Percentiles rank a stretch among this genome's conserved stretches.
Evolutionary conservation across 1,284 basidiomycete species (phyloP).

Genomic region (Farysia itapuensis): DNA sequence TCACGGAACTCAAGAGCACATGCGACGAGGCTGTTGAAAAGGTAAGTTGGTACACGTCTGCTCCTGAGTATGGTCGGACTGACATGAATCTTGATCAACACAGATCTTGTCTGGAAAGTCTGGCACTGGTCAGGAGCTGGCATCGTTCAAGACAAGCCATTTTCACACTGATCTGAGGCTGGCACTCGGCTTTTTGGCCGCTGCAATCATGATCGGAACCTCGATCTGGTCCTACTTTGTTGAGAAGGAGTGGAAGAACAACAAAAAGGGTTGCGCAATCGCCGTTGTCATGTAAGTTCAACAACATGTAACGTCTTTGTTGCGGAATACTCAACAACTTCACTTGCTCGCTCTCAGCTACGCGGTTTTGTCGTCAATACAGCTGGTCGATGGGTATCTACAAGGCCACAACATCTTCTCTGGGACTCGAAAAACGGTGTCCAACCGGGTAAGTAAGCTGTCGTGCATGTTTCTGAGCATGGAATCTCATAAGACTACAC

Average conservation of each 20-base stretch:
- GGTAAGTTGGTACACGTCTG: constrained; percentile 4
- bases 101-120: constrained; percentile 16
- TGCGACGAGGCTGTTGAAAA: constrained; percentile 54
- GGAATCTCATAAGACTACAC: not conserved
- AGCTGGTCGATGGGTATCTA: constrained; percentile 35
- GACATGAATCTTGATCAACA: too few species aligned
- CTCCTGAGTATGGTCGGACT: too few species aligned
- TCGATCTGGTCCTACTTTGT: constrained; percentile 49
- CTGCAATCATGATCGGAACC: constrained; percentile 51
- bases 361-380: constrained; percentile 24
- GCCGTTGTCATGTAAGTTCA: constrained; percentile 40
- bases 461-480: not conserved
- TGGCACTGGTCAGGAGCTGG: constrained; percentile 10
- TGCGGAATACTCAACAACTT: too few species aligned
- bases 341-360: constrained; percentile 14
- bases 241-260: constrained; percentile 53
- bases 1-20: constrained; percentile 47
- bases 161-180: constrained; percentile 47
- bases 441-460: constrained; percentile 14
- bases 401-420: constrained; percentile 48
- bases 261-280: constrained; percentile 38
- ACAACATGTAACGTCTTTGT: too few species aligned
- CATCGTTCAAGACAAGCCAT: constrained; percentile 50
- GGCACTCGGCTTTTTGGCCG: constrained; percentile 38
- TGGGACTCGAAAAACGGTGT: constrained; percentile 42